Base-by-base conservation (phyloP, 192 early-diverging fungal species). In the Backusella mclennaniae region DNA sequence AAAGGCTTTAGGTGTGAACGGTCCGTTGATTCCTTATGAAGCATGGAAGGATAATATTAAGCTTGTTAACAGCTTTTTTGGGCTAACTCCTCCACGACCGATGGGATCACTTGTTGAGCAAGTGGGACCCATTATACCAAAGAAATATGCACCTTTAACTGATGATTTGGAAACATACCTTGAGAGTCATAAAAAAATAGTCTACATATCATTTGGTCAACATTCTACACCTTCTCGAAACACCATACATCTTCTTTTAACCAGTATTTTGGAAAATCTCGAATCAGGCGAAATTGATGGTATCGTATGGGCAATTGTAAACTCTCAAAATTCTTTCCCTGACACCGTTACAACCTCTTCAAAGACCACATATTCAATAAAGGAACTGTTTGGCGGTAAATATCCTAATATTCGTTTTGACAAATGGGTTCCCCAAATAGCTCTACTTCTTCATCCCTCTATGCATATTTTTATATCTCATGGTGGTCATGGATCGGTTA, bases 121-220 rank as follows among this genome's bases (percentile, higher is more conserved):
- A n/a, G 39, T 83, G 12, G 84, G 84, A 0, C 84, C 84, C 0
- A 76, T 85, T 1, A 69, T 83, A 35, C 73, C 73, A 66, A 53
- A 76, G 35, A 3, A 35, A 1, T 79, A 83, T 39, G 39, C 38
- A 19, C 15, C 42, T 12, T 17, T 85, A 4, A 74, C 74, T 9
- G 1, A 39, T 1, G 7, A 17, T 1, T 29, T 72, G 2, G 17
- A 59, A 14, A 3, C 7, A 0, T 85, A 80, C 35, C 35, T 85
- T 8, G 14, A 38, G 21, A n/a, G 1, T 0, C 82, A 83, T 29
- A 15, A 39, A 35, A 38, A 59, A 36, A 59, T 79, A 1, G 35
- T 56, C 2, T 85, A 83, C 49, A 38, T 83, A 21, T 77, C 82
- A 3, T 83, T 85, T 67, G 82, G 82, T 4, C 77, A 74, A 26